These are phyloP conservation scores for Caryopteris hybrid DNA, from an alignment of 305 asterid genomes.

Conservation along the genomic window DNA sequence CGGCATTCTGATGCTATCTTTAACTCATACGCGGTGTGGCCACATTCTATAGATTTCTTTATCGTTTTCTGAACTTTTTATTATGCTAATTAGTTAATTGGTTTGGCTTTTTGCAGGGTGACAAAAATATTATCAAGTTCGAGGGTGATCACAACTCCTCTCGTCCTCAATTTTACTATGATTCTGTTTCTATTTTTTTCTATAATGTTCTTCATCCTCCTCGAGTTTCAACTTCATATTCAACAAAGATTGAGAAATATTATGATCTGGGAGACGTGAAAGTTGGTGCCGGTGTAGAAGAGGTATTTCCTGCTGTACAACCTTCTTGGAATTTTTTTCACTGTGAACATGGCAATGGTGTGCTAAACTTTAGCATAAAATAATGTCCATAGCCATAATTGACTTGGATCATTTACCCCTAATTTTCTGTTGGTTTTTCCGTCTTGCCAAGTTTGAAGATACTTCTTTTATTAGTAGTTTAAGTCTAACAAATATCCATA, in stretches of 20 bases:
- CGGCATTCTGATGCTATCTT: slow-evolving; percentile 81
- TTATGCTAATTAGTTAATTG: not conserved
- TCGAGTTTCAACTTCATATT: slow-evolving; percentile 50
- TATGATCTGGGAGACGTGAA: slow-evolving; percentile 79
- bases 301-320: slow-evolving; percentile 48
- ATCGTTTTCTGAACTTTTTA: slow-evolving; percentile 3
- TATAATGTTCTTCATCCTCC: slow-evolving; percentile 94
- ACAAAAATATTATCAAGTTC: slow-evolving; percentile 88
- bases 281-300: slow-evolving; percentile 61
- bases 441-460: not conserved
- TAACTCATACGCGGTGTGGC: slow-evolving; percentile 64
- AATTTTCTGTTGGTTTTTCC: not conserved
- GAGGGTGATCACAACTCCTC: slow-evolving; percentile 99
- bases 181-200: slow-evolving; percentile 91
- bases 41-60: slow-evolving; percentile 18
- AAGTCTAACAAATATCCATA: not conserved
- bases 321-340: slow-evolving; percentile 1
- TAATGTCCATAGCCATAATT: not conserved
- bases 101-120: slow-evolving; percentile 62
- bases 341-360: not conserved
- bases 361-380: not conserved
- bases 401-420: not conserved
- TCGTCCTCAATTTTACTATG: slow-evolving; percentile 88
- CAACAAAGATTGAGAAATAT: slow-evolving; percentile 64
- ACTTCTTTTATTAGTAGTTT: not conserved